Evolutionary conservation across 495 filamentous ascomycete species (phyloP).

Genomic region (Entonaema liquescens): DNA sequence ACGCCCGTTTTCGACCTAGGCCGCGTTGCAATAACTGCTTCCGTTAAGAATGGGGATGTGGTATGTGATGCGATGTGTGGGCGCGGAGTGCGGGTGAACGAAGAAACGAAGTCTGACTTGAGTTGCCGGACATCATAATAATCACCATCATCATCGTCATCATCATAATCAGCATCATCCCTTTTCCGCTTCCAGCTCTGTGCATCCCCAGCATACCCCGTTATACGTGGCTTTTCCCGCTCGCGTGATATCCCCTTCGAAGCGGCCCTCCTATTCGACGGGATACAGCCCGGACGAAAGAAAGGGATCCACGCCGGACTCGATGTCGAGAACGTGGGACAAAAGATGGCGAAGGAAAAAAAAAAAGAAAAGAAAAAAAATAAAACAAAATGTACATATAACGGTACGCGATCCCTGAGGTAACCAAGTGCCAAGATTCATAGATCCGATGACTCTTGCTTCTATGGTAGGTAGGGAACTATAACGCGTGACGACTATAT

Average conservation of each 20-base stretch:
- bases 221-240: too few relatives aligned
- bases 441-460: not conserved
- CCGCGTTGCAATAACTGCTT: not conserved
- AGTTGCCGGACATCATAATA: not conserved
- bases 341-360: not conserved
- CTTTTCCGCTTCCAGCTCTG: conserved; percentile 30
- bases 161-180: not conserved
- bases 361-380: not conserved
- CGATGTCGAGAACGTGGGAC: not conserved
- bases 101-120: not conserved
- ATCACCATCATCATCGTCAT: not conserved
- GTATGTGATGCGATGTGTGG: not conserved
- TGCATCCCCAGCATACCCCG: conserved; percentile 16
- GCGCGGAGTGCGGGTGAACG: not conserved
- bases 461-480: not conserved
- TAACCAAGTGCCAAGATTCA: conserved; percentile 23
- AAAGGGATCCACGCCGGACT: not conserved
- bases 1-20: not conserved
- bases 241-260: not conserved
- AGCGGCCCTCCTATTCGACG: conserved; percentile 17
- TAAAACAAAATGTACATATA: not conserved
- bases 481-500: conserved; percentile 21
- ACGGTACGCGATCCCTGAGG: not conserved
- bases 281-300: not conserved
- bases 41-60: not conserved